Conservation (phyloP, 2,329 filamentous ascomycete species). For the Scorias spongiosa region DNA sequence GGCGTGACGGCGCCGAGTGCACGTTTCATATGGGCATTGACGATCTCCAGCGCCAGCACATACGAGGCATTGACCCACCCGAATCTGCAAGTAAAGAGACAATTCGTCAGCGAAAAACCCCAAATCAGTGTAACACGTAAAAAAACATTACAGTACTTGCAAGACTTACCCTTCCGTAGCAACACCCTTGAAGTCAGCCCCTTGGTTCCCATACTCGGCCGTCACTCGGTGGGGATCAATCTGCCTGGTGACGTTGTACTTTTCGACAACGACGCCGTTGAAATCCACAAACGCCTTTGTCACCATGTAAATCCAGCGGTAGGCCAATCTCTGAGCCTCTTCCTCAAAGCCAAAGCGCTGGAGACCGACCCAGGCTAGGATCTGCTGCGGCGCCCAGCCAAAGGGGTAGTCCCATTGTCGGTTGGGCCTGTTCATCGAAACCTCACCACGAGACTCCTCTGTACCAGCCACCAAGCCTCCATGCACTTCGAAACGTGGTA, state of each 20-base stretch:
- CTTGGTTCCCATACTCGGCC: constrained; percentile 96
- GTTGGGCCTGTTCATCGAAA: constrained; percentile 74
- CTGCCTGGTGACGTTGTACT: constrained; percentile 88
- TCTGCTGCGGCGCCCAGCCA: constrained; percentile 97
- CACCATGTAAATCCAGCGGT: constrained; percentile 97
- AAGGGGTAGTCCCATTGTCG: constrained; percentile 98
- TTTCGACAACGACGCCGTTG: constrained; percentile 95
- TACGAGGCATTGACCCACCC: constrained; percentile 99
- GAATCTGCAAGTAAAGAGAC: constrained; percentile 50
- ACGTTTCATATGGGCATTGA: constrained; percentile 77
- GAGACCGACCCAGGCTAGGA: constrained; percentile 89
- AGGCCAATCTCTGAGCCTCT: constrained; percentile 76
- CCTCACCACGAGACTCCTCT: constrained; percentile 66
- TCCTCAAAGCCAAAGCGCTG: constrained; percentile 83
- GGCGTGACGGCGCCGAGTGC: constrained; percentile 77
- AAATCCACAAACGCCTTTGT: constrained; percentile 97
- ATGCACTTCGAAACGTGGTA: constrained; percentile 76
- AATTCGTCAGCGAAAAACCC: constrained; percentile 4
- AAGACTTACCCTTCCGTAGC: constrained; percentile 82
- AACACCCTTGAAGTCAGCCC: constrained; percentile 85
- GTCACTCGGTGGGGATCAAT: constrained; percentile 87
- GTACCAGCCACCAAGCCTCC: constrained; percentile 84
- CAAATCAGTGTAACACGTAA: background rate
- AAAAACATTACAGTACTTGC: background rate
- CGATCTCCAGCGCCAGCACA: constrained; percentile 77